Base-by-base conservation (phyloP, 2,329 filamentous ascomycete genomes). In the Ophidiomyces ophidiicola region DNA sequence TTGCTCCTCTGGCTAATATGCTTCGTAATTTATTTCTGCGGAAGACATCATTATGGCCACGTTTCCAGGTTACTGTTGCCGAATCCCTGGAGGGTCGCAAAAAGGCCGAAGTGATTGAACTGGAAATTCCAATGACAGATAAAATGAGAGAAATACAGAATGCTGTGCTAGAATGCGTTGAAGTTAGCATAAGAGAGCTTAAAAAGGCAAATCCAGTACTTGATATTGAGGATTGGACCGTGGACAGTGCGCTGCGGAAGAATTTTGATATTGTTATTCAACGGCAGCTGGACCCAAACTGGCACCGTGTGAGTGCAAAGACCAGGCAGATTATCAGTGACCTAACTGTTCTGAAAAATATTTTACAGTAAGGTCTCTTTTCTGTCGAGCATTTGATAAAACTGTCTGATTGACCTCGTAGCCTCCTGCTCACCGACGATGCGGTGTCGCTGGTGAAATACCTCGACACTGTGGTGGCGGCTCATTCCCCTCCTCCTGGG, bases 171-270 rank as follows among this genome's bases (percentile, higher is more conserved):
- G 88, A 96, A 56, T 98, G 90, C 55, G 87, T 98, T 12, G 88
- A 96, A 60, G 80, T 85, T 49, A 94, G 86, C 55, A 90, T 98
- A 48, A 77, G 82, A 40, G 90, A 98, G 61, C 71, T 98, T 30
- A 92, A 88, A 57, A 96, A 93, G 62, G 75, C 77, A 12, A 96
- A 94, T 53, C 73, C 78, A 1, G 87, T 86, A 2, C 67, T 98
- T 5, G 88, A 96, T 50, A 87, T 96, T 77, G 87, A 92, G 44
- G 87, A 94, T 53, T 96, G 88, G 88, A 94, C 85, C 35, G 69
- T 94, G 12, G 88, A 96, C 58, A 94, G 83, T 54, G 88, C 88
- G 24, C 64, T 96, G 44, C 81, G 94, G 48, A 83, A 81, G 54
- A 93, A 86, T 52, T 98, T 98, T 57, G 90, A 96, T 57, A 69